phyloP scores from a whole-genome alignment of 768 basidiomycete species.

The Tephrocybe sp. region DNA sequence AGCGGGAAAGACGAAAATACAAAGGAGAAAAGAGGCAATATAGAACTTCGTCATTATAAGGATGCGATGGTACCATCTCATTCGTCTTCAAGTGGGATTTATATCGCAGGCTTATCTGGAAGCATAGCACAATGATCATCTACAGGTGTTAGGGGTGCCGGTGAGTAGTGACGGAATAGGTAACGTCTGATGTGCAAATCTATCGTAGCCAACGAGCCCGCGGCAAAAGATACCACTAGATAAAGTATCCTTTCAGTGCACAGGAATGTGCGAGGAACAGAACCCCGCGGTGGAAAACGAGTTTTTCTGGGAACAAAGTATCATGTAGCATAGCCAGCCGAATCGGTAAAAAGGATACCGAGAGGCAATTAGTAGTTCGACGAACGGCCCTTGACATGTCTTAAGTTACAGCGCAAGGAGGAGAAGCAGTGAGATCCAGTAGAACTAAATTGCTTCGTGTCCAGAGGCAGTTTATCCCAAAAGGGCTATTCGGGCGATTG shows the following conservation, averaged over 20 bases:
- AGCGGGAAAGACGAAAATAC: background rate
- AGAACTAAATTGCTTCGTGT: no score
- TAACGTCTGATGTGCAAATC: constrained; percentile 5
- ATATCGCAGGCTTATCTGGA: constrained; percentile 38
- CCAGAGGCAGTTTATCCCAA: no score
- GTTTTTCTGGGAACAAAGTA: background rate
- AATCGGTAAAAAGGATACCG: no score
- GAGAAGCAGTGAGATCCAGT: no score
- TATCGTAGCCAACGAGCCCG: constrained; percentile 1
- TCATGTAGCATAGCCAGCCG: background rate
- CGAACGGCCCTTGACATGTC: no score
- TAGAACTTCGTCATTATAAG: background rate
- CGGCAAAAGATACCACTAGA: constrained; percentile 2
- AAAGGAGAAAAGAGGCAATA: background rate
- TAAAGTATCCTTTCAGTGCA: background rate
- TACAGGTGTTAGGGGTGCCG: background rate
- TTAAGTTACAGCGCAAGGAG: no score
- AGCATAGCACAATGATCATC: background rate
- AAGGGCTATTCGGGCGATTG: no score
- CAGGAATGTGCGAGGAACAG: background rate
- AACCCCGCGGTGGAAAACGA: constrained; percentile 3
- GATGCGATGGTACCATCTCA: constrained; percentile 23
- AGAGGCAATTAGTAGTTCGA: no score
- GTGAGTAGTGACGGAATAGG: background rate
- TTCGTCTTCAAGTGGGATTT: constrained; percentile 14